Conservation (phyloP, 2,329 filamentous ascomycete species). For the Talaromyces atroroseus region DNA sequence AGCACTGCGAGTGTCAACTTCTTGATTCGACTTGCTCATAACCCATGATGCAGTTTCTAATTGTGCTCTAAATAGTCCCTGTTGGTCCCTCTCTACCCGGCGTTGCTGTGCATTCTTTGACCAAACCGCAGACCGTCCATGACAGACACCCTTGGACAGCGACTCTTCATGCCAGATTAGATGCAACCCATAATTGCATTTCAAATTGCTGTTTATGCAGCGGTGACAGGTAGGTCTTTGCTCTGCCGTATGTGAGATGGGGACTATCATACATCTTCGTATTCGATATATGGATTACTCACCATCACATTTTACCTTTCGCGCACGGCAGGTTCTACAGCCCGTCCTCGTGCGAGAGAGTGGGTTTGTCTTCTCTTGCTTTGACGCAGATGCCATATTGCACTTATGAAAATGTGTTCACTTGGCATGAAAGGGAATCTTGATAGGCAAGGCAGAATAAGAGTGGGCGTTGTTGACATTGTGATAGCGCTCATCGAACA, state of each 20-base stretch:
- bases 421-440: neutral
- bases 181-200: slow-evolving; percentile 20
- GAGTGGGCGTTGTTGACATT: neutral
- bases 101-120: slow-evolving; percentile 16
- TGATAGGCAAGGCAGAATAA: neutral
- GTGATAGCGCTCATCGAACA: too few relatives aligned
- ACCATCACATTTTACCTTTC: slow-evolving; percentile 23
- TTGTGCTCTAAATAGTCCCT: neutral
- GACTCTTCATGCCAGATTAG: slow-evolving; percentile 24
- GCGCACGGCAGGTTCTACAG: slow-evolving; percentile 19
- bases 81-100: neutral
- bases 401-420: neutral
- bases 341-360: slow-evolving; percentile 20
- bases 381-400: neutral
- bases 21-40: neutral
- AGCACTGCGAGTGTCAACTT: neutral
- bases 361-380: neutral
- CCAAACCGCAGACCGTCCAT: slow-evolving; percentile 23
- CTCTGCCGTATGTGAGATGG: slow-evolving; percentile 2
- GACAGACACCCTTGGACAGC: slow-evolving; percentile 21
- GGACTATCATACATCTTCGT: neutral
- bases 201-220: slow-evolving; percentile 12
- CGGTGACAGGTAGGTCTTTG: slow-evolving; percentile 18
- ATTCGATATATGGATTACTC: neutral
- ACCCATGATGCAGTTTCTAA: neutral